Evolutionary conservation across 2,329 filamentous ascomycete genomes (phyloP), one percentile per base, ranked within the genome.

Genomic region (Claviceps monticola): DNA sequence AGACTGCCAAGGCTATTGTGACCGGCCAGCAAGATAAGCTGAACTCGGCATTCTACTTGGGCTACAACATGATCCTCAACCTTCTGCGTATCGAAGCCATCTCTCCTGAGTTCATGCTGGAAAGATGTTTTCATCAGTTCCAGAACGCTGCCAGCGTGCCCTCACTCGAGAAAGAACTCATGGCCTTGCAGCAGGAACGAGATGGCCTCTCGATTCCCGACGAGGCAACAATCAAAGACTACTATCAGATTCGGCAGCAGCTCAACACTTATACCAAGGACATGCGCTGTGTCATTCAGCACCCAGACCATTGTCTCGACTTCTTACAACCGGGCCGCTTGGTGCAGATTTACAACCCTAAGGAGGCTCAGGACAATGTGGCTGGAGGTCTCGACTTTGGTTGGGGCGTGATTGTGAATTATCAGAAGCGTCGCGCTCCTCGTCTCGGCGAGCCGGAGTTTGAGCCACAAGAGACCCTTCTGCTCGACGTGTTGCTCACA

Each of bases 61-160:
- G 93, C 36, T 98, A 98, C 75, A 98, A 98, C 72, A 98, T 98
- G 93, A 88, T 98, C 63, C 75, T 98, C 53, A 98, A 98, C 64
- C 71, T 98, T 55, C 84, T 97, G 67, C 80, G 93, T 68, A 91
- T 98, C n/a, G 93, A 98, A 66, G 91, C 89, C n/a, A 95, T 98
- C 49, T 97, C 90, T 8, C 93, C 94, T 2, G 91, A 98, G 61
- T 97, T 88, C 63, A 98, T 98, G 93, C 74, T 98, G n/a, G 90
- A 97, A 71, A 81, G 86, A 59, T 98, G 93, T 64, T 98, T 98
- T 72, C 94, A 88, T 67, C 93, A 98, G 67, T 98, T 98, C 70
- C 93, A 98, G 66, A 97, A 95, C 61, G 88, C 88, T 2, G 86
- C 91, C 11, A 89, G 85, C 58, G 88, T 96, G 8, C 86, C 86